phyloP scores from a whole-genome alignment of 345 rosid species.

The Sisymbrium altissimum region DNA sequence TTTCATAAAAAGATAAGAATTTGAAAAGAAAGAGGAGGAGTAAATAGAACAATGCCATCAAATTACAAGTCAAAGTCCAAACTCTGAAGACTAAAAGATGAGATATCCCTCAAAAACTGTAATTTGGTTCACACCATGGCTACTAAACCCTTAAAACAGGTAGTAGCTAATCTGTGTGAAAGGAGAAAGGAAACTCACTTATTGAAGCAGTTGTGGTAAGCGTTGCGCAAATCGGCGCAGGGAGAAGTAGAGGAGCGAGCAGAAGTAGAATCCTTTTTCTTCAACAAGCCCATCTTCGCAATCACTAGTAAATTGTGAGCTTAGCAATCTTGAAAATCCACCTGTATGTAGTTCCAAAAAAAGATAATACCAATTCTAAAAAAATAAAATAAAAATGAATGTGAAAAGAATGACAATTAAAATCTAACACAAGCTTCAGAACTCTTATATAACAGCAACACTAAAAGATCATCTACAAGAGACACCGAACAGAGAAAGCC shows the following conservation, averaged over 20 bases:
- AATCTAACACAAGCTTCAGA: neutral
- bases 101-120: neutral
- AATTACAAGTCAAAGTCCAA: neutral
- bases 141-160: neutral
- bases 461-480: neutral
- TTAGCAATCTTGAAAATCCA: conserved; percentile 3
- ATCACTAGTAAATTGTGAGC: conserved; percentile 1
- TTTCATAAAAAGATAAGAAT: neutral
- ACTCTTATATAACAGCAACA: neutral
- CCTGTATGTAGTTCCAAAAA: neutral
- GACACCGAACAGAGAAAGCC: neutral
- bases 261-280: conserved; percentile 33
- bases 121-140: neutral
- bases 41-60: neutral
- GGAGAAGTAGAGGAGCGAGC: conserved; percentile 57
- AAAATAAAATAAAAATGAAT: neutral
- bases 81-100: neutral
- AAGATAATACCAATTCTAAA: neutral
- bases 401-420: neutral
- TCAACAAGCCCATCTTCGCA: conserved; percentile 38
- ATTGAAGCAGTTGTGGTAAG: conserved; percentile 85
- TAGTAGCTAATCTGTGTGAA: neutral
- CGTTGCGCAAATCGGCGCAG: conserved; percentile 67
- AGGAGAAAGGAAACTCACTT: conserved; percentile 40
- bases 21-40: neutral